Base-by-base conservation (phyloP, 2,329 filamentous ascomycete species). In the Fusarium veterinarium region DNA sequence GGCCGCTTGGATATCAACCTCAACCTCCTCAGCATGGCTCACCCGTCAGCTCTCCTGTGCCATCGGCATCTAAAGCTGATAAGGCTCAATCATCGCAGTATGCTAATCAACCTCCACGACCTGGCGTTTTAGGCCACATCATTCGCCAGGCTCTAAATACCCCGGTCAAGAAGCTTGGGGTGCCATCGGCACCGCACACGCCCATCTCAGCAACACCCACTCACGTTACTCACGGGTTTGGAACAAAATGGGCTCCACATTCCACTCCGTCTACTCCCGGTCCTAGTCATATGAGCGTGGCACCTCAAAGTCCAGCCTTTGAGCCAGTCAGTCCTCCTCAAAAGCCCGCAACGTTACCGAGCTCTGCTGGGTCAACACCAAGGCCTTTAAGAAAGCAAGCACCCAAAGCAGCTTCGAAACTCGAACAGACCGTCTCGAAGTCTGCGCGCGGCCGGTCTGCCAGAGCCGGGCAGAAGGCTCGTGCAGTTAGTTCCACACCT, bases 271-370 rank as follows among this genome's bases (percentile, higher is more conserved):
- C 89, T 8, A 92, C 90, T 3, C 90, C 90, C 4, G 78, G 80
- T 23, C 82, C 81, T 6, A 76, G 80, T 11, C 82, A 81, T 14
- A 71, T 80, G 16, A 67, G 74, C 31, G 74, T 65, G 23, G 84
- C 85, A 51, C 79, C 83, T 20, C 83, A 84, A 38, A 88, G 88
- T 64, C 90, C 90, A 6, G 84, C 85, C 7, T 86, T 83, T 64
- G 90, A 92, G 72, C 89, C 89, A 1, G 81, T 91, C 8, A 91
- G 89, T 69, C 90, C 90, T 5, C 83, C 88, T 3, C 78, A 81
- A 46, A 80, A 80, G 35, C 77, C 82, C 52, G 79, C 82, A 38
- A 81, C 83, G 20, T 67, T 84, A 19, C 78, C 81, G 23, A 81
- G 80, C 45, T 75, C 79, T 41, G 41, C 74, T 28, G 70, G 58